Evolutionary conservation across 2,329 filamentous ascomycete species (phyloP), one percentile per base, ranked within the genome.

Genomic region (Amauroascus niger): DNA sequence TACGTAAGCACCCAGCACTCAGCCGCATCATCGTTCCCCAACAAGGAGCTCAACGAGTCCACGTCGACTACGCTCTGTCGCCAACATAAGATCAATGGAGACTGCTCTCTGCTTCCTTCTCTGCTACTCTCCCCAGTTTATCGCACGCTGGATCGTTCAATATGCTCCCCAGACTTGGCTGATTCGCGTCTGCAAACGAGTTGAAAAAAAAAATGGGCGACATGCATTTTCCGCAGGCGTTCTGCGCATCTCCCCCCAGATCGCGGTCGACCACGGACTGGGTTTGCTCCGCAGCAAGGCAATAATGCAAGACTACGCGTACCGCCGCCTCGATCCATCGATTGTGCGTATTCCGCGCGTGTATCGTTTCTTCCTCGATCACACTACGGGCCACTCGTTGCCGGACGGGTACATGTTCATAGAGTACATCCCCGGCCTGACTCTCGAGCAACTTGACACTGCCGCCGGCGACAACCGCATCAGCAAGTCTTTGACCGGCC

Each of bases 201-300:
- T 44, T 20, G 45, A 32, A 2, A 26, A 30, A 26, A 2, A 45
- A 28, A 14, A 16, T 2, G 26, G 33, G 26, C 16, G 16, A 14
- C 30, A 48, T 35, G 14, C 11, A 30, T 35, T 35, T 11, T 20
- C 18, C 7, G 18, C 46, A 13, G 14, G 37, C 18, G 53, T 59
- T 7, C 7, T 59, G 35, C 20, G 32, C 18, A 35, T 62, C 24
- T 58, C 59, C 7, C 32, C 56, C 30, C 54, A 32, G 14, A 55
- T 62, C 32, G 55, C 52, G 3, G 59, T 57, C 44, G 61, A 63
- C 55, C 58, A 49, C 39, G 61, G 61, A 30, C 35, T 52, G 16
- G 54, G 52, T 5, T 50, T 63, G n/a, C n/a, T n/a, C n/a, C n/a
- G n/a, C n/a, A n/a, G n/a, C n/a, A n/a, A n/a, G n/a, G n/a, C n/a